These are phyloP conservation scores for Lathyrus tuberosus DNA, from an alignment of 306 rosid species.

Conservation along the genomic window DNA sequence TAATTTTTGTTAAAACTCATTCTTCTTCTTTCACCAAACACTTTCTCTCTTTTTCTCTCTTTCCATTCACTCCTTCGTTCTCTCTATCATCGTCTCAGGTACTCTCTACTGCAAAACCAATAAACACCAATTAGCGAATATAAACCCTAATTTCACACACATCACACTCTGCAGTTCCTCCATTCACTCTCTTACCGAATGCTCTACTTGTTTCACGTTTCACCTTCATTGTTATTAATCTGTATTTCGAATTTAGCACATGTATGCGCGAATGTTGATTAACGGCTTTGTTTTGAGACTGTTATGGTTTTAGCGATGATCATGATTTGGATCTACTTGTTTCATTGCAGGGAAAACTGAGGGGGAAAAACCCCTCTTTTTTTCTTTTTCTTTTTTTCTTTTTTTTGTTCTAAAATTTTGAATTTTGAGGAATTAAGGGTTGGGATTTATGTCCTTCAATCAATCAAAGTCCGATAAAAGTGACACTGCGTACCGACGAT, in stretches of 20 bases:
- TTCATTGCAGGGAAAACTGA: constrained; percentile 60
- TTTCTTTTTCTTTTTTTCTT: neutral
- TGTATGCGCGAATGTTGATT: no score
- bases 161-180: constrained; percentile 19
- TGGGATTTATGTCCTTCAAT: constrained; percentile 96
- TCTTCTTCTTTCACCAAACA: neutral
- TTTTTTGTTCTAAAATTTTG: neutral
- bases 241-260: no score
- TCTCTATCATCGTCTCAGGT: neutral
- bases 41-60: neutral
- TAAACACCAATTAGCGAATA: constrained; percentile 3
- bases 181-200: neutral
- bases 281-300: no score
- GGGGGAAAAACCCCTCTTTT: neutral
- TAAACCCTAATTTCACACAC: constrained; percentile 63
- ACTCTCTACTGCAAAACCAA: constrained; percentile 39
- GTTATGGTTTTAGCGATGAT: neutral
- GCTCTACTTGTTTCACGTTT: no score
- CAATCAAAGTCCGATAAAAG: constrained; percentile 91
- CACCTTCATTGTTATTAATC: no score
- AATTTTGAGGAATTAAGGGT: constrained; percentile 62
- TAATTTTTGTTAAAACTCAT: no score
- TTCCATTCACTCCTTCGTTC: neutral
- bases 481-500: constrained; percentile 63
- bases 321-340: constrained; percentile 32